A percentile compares a stretch with the other conserved stretches of the same genome.
phyloP scores from a whole-genome alignment of 306 rosid species.

The Lablab purpureus region DNA sequence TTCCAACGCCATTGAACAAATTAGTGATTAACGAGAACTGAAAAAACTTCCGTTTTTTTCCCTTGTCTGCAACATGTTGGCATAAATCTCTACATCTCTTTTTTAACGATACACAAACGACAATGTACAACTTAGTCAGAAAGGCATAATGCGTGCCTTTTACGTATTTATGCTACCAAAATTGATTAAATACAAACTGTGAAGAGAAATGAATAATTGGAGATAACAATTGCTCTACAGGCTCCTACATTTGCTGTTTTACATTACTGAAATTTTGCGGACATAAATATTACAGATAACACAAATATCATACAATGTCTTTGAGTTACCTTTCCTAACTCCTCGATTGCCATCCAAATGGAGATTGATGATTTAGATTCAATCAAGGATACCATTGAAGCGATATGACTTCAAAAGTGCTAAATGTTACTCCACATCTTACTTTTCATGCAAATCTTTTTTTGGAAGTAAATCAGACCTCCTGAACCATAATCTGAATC shows the following conservation, averaged over 20 bases:
- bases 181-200: slow-evolving; percentile 42
- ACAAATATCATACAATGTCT: slow-evolving; percentile 45
- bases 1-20: not conserved
- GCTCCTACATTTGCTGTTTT: slow-evolving; percentile 42
- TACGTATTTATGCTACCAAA: slow-evolving; percentile 47
- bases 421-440: slow-evolving; percentile 31
- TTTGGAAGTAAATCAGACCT: slow-evolving; percentile 86
- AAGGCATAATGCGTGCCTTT: slow-evolving; percentile 21
- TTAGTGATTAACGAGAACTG: not conserved
- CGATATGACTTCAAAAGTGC: slow-evolving; percentile 38
- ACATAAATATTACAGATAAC: slow-evolving; percentile 43
- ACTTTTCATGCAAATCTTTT: slow-evolving; percentile 76
- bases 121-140: slow-evolving; percentile 23
- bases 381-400: slow-evolving; percentile 34
- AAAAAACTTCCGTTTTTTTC: not conserved
- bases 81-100: slow-evolving; percentile 8
- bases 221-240: slow-evolving; percentile 37
- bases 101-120: slow-evolving; percentile 35
- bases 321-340: slow-evolving; percentile 40
- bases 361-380: slow-evolving; percentile 36
- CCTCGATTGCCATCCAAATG: slow-evolving; percentile 35
- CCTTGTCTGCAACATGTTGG: slow-evolving; percentile 1
- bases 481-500: slow-evolving; percentile 75
- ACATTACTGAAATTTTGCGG: slow-evolving; percentile 43
- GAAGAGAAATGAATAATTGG: slow-evolving; percentile 38